These are phyloP conservation scores for Saccharomycopsis vini DNA, from an alignment of 805 yeast genomes.

Conservation along the genomic window DNA sequence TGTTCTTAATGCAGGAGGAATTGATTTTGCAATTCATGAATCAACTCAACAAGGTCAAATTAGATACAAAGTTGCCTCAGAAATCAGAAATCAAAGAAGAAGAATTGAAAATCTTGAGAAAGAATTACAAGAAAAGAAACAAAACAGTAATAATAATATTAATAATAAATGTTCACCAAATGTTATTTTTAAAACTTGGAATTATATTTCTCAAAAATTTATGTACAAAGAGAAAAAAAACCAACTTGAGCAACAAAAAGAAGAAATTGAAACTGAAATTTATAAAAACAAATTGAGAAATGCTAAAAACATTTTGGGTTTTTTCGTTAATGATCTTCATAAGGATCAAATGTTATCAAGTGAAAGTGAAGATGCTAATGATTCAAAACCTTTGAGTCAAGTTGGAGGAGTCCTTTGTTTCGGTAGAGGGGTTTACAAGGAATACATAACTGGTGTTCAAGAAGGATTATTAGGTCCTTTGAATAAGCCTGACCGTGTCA, in stretches of 20 bases:
- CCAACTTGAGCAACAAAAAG: slow-evolving; percentile 20
- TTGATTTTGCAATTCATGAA: slow-evolving; percentile 56
- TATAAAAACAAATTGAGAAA: slow-evolving; percentile 31
- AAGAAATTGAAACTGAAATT: slow-evolving; percentile 23
- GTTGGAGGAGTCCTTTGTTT: slow-evolving; percentile 86
- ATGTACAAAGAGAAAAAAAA: slow-evolving; percentile 10
- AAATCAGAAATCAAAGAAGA: slow-evolving; percentile 61
- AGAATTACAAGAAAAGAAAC: slow-evolving; percentile 20
- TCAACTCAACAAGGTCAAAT: slow-evolving; percentile 87
- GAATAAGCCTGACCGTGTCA: slow-evolving; percentile 36
- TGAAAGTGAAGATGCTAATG: slow-evolving; percentile 39
- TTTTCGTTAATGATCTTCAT: slow-evolving; percentile 32
- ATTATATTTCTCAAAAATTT: slow-evolving; percentile 3
- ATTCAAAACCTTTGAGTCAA: slow-evolving; percentile 30
- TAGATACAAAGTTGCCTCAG: slow-evolving; percentile 71
- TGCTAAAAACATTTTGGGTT: slow-evolving; percentile 46
- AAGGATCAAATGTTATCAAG: slow-evolving; percentile 22
- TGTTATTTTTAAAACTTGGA: slow-evolving; percentile 1
- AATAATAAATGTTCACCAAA: slow-evolving; percentile 16
- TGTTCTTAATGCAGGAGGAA: slow-evolving; percentile 62
- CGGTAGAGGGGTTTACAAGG: slow-evolving; percentile 95
- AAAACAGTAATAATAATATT: slow-evolving; percentile 5
- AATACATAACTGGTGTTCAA: slow-evolving; percentile 81
- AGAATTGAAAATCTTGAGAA: slow-evolving; percentile 27
- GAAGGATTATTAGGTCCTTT: slow-evolving; percentile 94